These are phyloP conservation scores for Trematosphaeria pertusa DNA, from an alignment of 2,329 filamentous ascomycete genomes.

Conservation along the genomic window DNA sequence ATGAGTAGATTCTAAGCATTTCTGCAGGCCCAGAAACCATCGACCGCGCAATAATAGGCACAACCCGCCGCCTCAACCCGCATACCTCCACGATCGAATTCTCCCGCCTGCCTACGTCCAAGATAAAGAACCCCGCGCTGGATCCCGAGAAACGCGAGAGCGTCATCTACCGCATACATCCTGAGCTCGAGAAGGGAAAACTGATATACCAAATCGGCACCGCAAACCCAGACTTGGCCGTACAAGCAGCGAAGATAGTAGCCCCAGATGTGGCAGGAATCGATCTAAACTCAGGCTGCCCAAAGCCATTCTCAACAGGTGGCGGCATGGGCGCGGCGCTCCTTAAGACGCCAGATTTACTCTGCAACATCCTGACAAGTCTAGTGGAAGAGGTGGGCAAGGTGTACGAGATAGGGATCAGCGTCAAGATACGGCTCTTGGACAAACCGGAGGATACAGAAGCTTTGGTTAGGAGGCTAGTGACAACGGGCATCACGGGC, in stretches of 20 bases:
- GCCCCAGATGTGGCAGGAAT: slow-evolving; percentile 90
- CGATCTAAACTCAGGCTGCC: slow-evolving; percentile 97
- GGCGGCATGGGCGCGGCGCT: slow-evolving; percentile 97
- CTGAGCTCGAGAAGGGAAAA: slow-evolving; percentile 73
- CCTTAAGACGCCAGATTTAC: slow-evolving; percentile 80
- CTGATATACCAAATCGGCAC: slow-evolving; percentile 95
- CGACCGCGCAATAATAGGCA: slow-evolving; percentile 89
- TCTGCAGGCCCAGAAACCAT: slow-evolving; percentile 84
- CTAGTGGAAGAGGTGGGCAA: slow-evolving; percentile 80
- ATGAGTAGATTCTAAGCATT: slow-evolving; percentile 13
- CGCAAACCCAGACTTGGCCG: slow-evolving; percentile 79
- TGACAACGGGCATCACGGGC: slow-evolving; percentile 87
- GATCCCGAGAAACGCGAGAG: slow-evolving; percentile 63
- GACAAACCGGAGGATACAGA: slow-evolving; percentile 79
- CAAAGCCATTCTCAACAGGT: slow-evolving; percentile 92
- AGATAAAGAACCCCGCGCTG: slow-evolving; percentile 64
- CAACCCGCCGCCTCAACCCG: slow-evolving; percentile 77
- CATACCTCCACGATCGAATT: slow-evolving; percentile 84
- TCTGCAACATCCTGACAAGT: slow-evolving; percentile 82
- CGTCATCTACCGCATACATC: slow-evolving; percentile 85
- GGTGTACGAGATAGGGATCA: slow-evolving; percentile 87
- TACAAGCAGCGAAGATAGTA: slow-evolving; percentile 82
- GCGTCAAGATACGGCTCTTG: slow-evolving; percentile 93
- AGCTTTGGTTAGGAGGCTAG: slow-evolving; percentile 76
- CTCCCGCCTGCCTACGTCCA: slow-evolving; percentile 76